phyloP scores from a whole-genome alignment of 2,329 filamentous ascomycete species.

The Aureobasidium zeae region DNA sequence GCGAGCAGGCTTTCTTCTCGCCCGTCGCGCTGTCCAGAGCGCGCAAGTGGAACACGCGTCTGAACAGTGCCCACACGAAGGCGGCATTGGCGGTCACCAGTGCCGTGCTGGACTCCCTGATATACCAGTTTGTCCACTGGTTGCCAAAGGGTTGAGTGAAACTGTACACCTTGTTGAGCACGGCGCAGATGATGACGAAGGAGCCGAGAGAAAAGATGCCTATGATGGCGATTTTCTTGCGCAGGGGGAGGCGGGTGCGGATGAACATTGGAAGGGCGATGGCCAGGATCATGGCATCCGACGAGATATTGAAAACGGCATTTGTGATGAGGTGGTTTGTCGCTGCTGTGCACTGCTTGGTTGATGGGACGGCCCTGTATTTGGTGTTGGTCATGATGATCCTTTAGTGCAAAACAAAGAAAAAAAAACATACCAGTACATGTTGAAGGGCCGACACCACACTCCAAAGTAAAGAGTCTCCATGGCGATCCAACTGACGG shows the following conservation, averaged over 20 bases:
- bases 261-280: constrained; percentile 39
- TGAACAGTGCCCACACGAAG: constrained; percentile 43
- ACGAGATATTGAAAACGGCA: constrained; percentile 37
- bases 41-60: constrained; percentile 16
- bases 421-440: constrained; percentile 28
- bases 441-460: constrained; percentile 32
- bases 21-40: constrained; percentile 12
- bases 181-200: constrained; percentile 48
- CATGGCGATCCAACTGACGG: constrained; percentile 30
- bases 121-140: constrained; percentile 52
- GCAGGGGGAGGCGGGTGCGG: constrained; percentile 33
- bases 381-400: not conserved
- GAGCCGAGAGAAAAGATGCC: constrained; percentile 49
- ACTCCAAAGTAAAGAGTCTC: constrained; percentile 33
- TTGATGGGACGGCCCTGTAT: constrained; percentile 22
- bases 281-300: constrained; percentile 37
- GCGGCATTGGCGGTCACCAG: constrained; percentile 54
- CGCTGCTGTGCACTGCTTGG: constrained; percentile 34
- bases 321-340: constrained; percentile 32
- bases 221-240: constrained; percentile 46
- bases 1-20: not conserved
- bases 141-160: constrained; percentile 48
- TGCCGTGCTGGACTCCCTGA: constrained; percentile 50
- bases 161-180: constrained; percentile 54
- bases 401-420: not conserved